Base-by-base conservation (phyloP, 176 grass and related monocot species). In the Thalia dealbata region DNA sequence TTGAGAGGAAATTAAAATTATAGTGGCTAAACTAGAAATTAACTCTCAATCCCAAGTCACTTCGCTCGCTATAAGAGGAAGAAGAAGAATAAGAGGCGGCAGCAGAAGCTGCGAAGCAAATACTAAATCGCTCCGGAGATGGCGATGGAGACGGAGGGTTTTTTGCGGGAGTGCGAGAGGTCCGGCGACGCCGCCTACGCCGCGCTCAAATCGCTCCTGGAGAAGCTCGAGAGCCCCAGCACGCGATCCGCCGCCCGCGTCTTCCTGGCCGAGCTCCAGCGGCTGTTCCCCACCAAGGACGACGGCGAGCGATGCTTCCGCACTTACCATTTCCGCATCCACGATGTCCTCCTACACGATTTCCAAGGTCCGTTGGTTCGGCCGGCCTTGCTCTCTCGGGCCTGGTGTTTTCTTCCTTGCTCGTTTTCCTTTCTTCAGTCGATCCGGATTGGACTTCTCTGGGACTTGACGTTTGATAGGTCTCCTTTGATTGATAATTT, bases 241-340 rank as follows among this genome's bases (percentile, higher is more conserved):
- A 76, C 93, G 16, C 73, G 93, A 70, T 81, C 95, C 74, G 83
- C 67, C 7, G 81, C 95, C 10, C 90, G 95, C 24, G 81, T 81
- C 75, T 86, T 97, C 74, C 90, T 97, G 18, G 82, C 87, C 61
- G 81, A 83, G 52, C 79, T 97, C 18, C 87, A 83, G 9, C 85
- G 81, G 18, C 81, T 85, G 41, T 99, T 93, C 76, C 81, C 73
- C 10, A 81, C 72, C 52, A 76, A 74, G 35, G 78, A 82, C 15
- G 72, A 77, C 1, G 80, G 67, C 24, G 83, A 79, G 27, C 86
- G 84, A 0, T 93, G 95, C 81, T 99, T 99, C 83, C 81, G 77
- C 30, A 84, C 79, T 67, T 93, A 73, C 74, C 87, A 99, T 75
- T 99, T 99, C 83, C 87, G 95, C 70, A 93, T 99, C 95, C 90